phyloP scores from a whole-genome alignment of 441 rosid genomes.

The Breynia disticha region DNA sequence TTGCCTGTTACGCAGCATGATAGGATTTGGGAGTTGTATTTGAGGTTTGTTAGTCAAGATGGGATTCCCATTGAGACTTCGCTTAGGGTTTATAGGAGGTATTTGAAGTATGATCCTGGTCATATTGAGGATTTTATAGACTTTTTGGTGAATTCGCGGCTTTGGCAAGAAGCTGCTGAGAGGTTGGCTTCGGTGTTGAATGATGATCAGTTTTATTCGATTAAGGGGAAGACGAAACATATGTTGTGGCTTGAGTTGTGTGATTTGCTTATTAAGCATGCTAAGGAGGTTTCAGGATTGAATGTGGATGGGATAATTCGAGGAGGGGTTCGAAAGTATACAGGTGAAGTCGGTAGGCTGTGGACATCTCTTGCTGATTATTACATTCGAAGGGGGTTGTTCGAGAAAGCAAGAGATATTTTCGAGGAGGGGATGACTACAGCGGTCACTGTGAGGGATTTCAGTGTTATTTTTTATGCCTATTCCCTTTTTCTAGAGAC shows the following conservation, averaged over 20 bases:
- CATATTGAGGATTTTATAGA: constrained; percentile 87
- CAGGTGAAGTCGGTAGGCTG: constrained; percentile 77
- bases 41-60: constrained; percentile 69
- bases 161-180: constrained; percentile 92
- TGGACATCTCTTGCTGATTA: constrained; percentile 98
- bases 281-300: constrained; percentile 69
- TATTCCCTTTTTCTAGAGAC: constrained; percentile 76
- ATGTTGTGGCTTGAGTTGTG: constrained; percentile 85
- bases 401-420: constrained; percentile 84
- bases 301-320: constrained; percentile 90
- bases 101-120: constrained; percentile 80
- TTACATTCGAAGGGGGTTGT: constrained; percentile 69
- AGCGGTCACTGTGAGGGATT: constrained; percentile 84
- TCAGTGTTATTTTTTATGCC: constrained; percentile 82
- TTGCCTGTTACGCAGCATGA: constrained; percentile 92
- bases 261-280: constrained; percentile 73
- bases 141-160: constrained; percentile 66
- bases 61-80: constrained; percentile 92
- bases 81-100: constrained; percentile 81
- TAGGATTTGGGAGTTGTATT: constrained; percentile 82
- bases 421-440: constrained; percentile 95
- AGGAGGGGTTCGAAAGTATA: constrained; percentile 89
- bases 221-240: constrained; percentile 85
- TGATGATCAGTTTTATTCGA: constrained; percentile 69
- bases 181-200: constrained; percentile 77